Base-by-base conservation (phyloP, 495 filamentous ascomycete species). In the Lindgomyces ingoldianus region DNA sequence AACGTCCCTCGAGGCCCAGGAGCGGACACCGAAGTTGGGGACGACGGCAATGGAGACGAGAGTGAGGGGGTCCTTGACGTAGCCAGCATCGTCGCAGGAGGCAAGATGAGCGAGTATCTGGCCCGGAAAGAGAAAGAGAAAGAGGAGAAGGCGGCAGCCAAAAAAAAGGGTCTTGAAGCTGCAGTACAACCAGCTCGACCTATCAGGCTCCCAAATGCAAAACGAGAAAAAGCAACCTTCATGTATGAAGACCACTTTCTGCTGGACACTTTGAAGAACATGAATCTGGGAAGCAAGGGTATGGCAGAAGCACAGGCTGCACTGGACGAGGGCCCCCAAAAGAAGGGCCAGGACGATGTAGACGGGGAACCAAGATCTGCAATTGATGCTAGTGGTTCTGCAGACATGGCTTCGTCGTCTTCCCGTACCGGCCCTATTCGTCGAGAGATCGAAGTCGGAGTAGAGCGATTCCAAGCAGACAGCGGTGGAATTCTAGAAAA, bases 81-180 rank as follows among this genome's bases (percentile, higher is more conserved):
- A 29, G 94, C 94, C 21, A 93, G 87, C 61, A 96, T 98, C 67
- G 92, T 98, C 21, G 84, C 86, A 0, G 91, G 89, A 61, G 95
- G 94, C 36, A 91, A 97, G 77, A 93, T 93, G 44, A 87, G 85
- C 56, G 95, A 98, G 69, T 96, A 91, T 67, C 80, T 98, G 11
- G 93, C 91, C 4, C 90, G 89, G 71, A 89, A 91, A 70, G 95
- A 98, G 68, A 91, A 89, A 75, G 91, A 96, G 71, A 97, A 96
- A 78, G 83, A 82, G n/a, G 89, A 86, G 56, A 87, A 82, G 77
- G 80, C 80, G 0, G 77, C 79, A n/a, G 83, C 81, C 55, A 89
- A 87, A 69, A 84, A 85, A 45, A 85, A 74, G 33, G 74, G 73
- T 19, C 71, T 62, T 12, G 78, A 74, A 46, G 68, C 81, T 14